A percentile compares a stretch with the other conserved stretches of the same genome.
These are phyloP conservation scores for Huiozyma naganishii DNA, from an alignment of 805 yeast genomes.

Conservation along the genomic window DNA sequence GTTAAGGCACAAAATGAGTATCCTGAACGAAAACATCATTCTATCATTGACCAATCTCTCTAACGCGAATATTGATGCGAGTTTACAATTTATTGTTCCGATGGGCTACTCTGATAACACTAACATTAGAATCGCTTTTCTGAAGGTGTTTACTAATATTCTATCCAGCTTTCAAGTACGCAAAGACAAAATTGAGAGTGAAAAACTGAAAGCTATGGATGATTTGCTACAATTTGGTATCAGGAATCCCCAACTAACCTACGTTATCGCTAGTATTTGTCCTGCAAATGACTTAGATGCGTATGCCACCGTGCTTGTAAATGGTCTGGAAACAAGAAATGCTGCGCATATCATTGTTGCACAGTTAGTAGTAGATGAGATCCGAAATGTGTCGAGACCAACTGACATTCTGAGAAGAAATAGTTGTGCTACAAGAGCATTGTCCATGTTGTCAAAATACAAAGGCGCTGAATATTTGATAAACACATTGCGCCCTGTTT, in stretches of 20 bases:
- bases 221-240: slow-evolving; percentile 26
- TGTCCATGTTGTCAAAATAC: slow-evolving; percentile 60
- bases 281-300: slow-evolving; percentile 61
- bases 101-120: slow-evolving; percentile 64
- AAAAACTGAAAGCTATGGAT: slow-evolving; percentile 18
- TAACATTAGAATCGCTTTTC: slow-evolving; percentile 57
- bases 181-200: slow-evolving; percentile 20
- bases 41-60: slow-evolving; percentile 57
- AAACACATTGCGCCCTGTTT: slow-evolving; percentile 42
- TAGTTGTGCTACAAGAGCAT: slow-evolving; percentile 68
- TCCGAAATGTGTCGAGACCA: slow-evolving; percentile 45
- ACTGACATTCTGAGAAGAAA: slow-evolving; percentile 72
- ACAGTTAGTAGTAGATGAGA: slow-evolving; percentile 50
- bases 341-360: slow-evolving; percentile 39
- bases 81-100: slow-evolving; percentile 64
- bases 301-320: slow-evolving; percentile 53
- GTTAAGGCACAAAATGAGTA: slow-evolving; percentile 41
- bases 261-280: slow-evolving; percentile 49
- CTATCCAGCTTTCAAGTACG: slow-evolving; percentile 28
- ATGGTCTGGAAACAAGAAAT: slow-evolving; percentile 38
- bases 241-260: slow-evolving; percentile 33
- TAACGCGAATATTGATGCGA: slow-evolving; percentile 65
- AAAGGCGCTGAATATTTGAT: slow-evolving; percentile 52
- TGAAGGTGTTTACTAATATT: slow-evolving; percentile 68
- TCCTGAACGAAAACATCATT: slow-evolving; percentile 53